phyloP scores from a whole-genome alignment of 2,329 filamentous ascomycete genomes.

The Cladosporium phlei region DNA sequence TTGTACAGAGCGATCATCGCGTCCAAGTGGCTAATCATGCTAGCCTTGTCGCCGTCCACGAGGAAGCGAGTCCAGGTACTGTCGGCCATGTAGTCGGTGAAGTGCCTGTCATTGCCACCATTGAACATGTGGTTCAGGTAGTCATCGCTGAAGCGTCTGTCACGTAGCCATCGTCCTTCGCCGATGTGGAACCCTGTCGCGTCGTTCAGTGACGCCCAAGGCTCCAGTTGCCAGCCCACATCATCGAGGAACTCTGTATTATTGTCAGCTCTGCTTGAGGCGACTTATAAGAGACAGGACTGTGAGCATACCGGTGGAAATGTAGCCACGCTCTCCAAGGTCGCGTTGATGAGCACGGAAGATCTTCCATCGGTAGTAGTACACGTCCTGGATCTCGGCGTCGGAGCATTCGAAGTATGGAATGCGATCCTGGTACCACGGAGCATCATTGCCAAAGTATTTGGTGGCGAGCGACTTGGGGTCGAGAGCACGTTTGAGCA shows the following conservation, averaged over 20 bases:
- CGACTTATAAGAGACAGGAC: no score
- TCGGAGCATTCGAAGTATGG: constrained; percentile 40
- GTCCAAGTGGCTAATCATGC: constrained; percentile 31
- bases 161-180: constrained; percentile 43
- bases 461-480: constrained; percentile 25
- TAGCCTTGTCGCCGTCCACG: constrained; percentile 37
- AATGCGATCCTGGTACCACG: constrained; percentile 38
- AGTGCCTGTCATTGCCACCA: constrained; percentile 40
- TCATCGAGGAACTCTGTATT: constrained; percentile 39
- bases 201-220: constrained; percentile 42
- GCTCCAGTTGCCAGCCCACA: constrained; percentile 40
- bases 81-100: constrained; percentile 42
- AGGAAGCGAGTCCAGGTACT: constrained; percentile 39
- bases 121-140: constrained; percentile 41
- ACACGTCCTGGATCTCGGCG: constrained; percentile 37
- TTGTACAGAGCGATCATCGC: constrained; percentile 36
- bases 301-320: constrained; percentile 33
- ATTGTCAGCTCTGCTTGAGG: neutral
- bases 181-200: constrained; percentile 42
- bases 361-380: constrained; percentile 45
- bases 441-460: constrained; percentile 40
- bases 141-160: constrained; percentile 42
- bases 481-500: constrained; percentile 22
- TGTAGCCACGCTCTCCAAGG: constrained; percentile 38
- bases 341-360: constrained; percentile 44